phyloP scores from a whole-genome alignment of 192 early-diverging fungal genomes.

The Mortierella hygrophila region DNA sequence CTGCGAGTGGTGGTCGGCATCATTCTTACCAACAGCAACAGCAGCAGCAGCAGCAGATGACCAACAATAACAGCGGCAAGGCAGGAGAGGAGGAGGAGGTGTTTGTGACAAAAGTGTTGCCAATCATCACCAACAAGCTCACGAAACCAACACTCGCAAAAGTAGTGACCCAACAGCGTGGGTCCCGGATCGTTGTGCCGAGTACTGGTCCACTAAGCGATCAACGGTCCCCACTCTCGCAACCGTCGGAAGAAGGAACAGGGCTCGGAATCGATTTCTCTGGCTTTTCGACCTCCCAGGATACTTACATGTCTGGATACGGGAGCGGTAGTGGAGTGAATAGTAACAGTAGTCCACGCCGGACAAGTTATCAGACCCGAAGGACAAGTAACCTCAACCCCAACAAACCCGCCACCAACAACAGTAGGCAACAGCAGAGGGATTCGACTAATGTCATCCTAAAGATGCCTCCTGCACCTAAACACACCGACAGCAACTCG shows the following conservation, averaged over 20 bases:
- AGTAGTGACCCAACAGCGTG: slow-evolving; percentile 28
- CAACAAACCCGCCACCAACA: slow-evolving; percentile 13
- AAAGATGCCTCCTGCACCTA: slow-evolving; percentile 33
- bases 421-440: neutral
- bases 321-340: neutral
- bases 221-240: neutral
- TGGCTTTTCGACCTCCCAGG: slow-evolving; percentile 6
- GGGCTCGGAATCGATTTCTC: slow-evolving; percentile 40
- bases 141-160: slow-evolving; percentile 43
- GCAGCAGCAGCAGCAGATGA: neutral
- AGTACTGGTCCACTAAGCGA: slow-evolving; percentile 6
- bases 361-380: slow-evolving; percentile 16
- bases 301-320: neutral
- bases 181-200: slow-evolving; percentile 22
- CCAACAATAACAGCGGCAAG: neutral
- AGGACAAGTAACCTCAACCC: slow-evolving; percentile 34
- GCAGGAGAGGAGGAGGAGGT: neutral
- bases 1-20: neutral
- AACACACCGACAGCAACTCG: neutral
- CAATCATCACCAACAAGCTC: slow-evolving; percentile 40
- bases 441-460: slow-evolving; percentile 25
- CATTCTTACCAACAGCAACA: neutral
- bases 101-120: slow-evolving; percentile 38
- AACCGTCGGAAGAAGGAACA: neutral
- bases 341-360: neutral